A percentile compares a stretch with the other conserved stretches of the same genome.
phyloP scores from a whole-genome alignment of 768 basidiomycete genomes.

The Russula sp. region DNA sequence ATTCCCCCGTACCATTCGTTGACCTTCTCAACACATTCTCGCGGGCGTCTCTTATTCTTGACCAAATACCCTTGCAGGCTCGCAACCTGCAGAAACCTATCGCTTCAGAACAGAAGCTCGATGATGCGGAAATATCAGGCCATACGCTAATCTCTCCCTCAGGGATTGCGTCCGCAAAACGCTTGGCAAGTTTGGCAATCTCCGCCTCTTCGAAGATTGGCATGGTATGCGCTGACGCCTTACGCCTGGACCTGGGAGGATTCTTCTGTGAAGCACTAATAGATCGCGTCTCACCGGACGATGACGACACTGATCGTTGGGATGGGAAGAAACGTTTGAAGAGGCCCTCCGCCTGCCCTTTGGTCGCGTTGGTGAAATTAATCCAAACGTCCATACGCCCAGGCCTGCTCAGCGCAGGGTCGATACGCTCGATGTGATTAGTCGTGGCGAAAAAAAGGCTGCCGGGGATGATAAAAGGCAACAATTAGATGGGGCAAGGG shows the following conservation, averaged over 20 bases:
- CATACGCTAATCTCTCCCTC: constrained; percentile 82
- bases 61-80: constrained; percentile 78
- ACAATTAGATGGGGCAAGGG: constrained; percentile 3
- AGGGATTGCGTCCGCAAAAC: constrained; percentile 75
- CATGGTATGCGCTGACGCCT: constrained; percentile 42
- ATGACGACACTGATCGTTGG: constrained; percentile 29
- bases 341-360: constrained; percentile 88
- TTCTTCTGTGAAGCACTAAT: constrained; percentile 53
- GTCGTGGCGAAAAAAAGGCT: constrained; percentile 86
- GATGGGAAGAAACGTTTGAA: constrained; percentile 91
- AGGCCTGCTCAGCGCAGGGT: constrained; percentile 83
- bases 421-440: constrained; percentile 89
- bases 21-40: constrained; percentile 76
- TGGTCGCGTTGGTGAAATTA: constrained; percentile 84
- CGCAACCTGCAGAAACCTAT: constrained; percentile 48
- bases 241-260: constrained; percentile 63
- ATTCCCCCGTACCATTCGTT: constrained; percentile 48
- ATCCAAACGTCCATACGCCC: constrained; percentile 95
- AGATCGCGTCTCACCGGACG: constrained; percentile 9
- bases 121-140: constrained; percentile 14
- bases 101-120: background rate
- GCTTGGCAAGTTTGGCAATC: constrained; percentile 67
- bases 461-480: constrained; percentile 13
- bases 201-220: constrained; percentile 70
- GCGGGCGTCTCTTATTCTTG: constrained; percentile 82